These are phyloP conservation scores for Diddensiella transvaalensis DNA, from an alignment of 805 yeast genomes.

Conservation along the genomic window DNA sequence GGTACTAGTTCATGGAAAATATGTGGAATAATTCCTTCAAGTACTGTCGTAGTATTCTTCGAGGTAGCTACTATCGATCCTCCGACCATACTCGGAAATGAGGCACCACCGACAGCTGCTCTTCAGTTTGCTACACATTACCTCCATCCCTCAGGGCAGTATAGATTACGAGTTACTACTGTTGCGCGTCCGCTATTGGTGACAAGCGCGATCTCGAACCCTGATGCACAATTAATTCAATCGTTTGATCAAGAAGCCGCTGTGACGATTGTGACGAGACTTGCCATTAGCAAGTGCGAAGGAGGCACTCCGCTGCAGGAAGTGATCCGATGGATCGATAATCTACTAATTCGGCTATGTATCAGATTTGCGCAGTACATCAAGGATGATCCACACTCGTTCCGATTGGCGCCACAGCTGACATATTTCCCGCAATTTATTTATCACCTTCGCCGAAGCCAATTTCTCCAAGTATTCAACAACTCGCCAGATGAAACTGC, in stretches of 20 bases:
- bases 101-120: constrained; percentile 30
- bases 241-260: constrained; percentile 97
- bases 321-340: constrained; percentile 86
- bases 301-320: constrained; percentile 81
- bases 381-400: constrained; percentile 73
- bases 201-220: constrained; percentile 35
- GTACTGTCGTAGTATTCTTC: constrained; percentile 77
- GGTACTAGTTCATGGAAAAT: constrained; percentile 80
- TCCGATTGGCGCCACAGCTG: constrained; percentile 73
- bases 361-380: constrained; percentile 83
- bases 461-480: constrained; percentile 87
- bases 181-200: constrained; percentile 45
- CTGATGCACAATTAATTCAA: constrained; percentile 44
- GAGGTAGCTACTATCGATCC: constrained; percentile 49
- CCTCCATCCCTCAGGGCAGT: constrained; percentile 84
- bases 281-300: constrained; percentile 71
- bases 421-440: constrained; percentile 90
- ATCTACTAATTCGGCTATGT: constrained; percentile 76
- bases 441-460: constrained; percentile 88
- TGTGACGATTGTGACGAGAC: constrained; percentile 79
- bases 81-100: constrained; percentile 26
- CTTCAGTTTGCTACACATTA: constrained; percentile 83
- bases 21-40: constrained; percentile 72
- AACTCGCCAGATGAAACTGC: constrained; percentile 97
- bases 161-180: constrained; percentile 83